phyloP scores from a whole-genome alignment of 768 basidiomycete species.

The Xerocomus spinulosus region DNA sequence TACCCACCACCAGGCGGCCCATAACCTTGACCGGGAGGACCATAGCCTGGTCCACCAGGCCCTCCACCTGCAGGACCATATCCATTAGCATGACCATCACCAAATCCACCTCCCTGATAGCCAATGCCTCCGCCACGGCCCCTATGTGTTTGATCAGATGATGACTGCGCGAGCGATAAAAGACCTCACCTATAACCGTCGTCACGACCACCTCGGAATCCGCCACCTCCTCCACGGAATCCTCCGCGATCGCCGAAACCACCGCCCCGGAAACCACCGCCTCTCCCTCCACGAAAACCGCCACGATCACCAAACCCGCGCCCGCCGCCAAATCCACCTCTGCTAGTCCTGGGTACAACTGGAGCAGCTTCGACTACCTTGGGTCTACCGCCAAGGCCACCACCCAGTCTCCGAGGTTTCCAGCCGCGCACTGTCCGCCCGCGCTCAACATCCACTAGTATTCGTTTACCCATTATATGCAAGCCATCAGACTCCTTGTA shows the following conservation, averaged over 20 bases:
- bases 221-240: constrained; percentile 36
- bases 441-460: constrained; percentile 96
- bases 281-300: constrained; percentile 39
- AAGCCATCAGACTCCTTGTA: constrained; percentile 99
- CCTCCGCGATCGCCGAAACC: constrained; percentile 40
- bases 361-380: constrained; percentile 58
- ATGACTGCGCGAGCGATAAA: constrained; percentile 1
- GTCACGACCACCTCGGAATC: constrained; percentile 36
- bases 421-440: constrained; percentile 97
- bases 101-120: constrained; percentile 57
- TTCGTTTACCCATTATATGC: constrained; percentile 92
- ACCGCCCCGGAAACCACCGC: constrained; percentile 45
- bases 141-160: constrained; percentile 29
- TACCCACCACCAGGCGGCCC: constrained; percentile 45
- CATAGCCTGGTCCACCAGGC: constrained; percentile 41
- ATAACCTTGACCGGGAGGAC: constrained; percentile 35
- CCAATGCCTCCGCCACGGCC: constrained; percentile 73
- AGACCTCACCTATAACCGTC: constrained; percentile 49
- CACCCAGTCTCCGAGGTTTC: constrained; percentile 95
- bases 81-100: constrained; percentile 50
- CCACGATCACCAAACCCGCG: constrained; percentile 35
- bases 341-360: constrained; percentile 27
- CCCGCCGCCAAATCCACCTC: constrained; percentile 45
- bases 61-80: constrained; percentile 48
- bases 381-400: constrained; percentile 98